Evolutionary conservation across 305 asterid species (phyloP).

Genomic region (Fraxinus platypoda): DNA sequence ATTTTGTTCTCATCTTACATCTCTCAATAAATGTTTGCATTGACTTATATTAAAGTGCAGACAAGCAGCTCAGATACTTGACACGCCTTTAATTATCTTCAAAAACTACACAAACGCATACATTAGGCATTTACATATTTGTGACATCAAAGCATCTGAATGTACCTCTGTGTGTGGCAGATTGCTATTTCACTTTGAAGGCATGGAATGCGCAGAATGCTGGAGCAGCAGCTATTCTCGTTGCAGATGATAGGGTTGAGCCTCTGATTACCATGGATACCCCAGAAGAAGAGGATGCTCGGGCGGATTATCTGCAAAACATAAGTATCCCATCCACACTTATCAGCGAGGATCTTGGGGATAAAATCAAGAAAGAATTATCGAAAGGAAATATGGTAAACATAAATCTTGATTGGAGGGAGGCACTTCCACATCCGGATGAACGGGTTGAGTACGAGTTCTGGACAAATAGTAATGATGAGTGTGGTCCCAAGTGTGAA

Average conservation of each 20-base stretch:
- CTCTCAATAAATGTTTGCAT: neutral
- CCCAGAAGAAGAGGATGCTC: slow-evolving; percentile 73
- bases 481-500: slow-evolving; percentile 90
- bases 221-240: slow-evolving; percentile 96
- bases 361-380: slow-evolving; percentile 63
- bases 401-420: slow-evolving; percentile 91
- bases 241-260: slow-evolving; percentile 75
- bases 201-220: slow-evolving; percentile 96
- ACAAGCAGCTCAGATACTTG: neutral
- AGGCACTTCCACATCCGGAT: slow-evolving; percentile 97
- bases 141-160: neutral
- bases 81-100: neutral
- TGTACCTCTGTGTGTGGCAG: slow-evolving; percentile 35
- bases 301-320: slow-evolving; percentile 68
- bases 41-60: neutral
- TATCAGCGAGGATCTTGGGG: slow-evolving; percentile 85
- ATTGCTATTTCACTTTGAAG: slow-evolving; percentile 85
- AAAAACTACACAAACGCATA: neutral
- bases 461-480: slow-evolving; percentile 95
- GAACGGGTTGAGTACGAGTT: slow-evolving; percentile 94
- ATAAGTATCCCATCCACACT: slow-evolving; percentile 87
- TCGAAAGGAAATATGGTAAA: slow-evolving; percentile 69
- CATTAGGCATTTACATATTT: neutral
- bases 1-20: neutral
- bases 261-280: slow-evolving; percentile 95